Evolutionary conservation across 352 stramenopile genomes (phyloP), one percentile per base, ranked within the genome.

Genomic region (Phytophthora pseudosyringae): DNA sequence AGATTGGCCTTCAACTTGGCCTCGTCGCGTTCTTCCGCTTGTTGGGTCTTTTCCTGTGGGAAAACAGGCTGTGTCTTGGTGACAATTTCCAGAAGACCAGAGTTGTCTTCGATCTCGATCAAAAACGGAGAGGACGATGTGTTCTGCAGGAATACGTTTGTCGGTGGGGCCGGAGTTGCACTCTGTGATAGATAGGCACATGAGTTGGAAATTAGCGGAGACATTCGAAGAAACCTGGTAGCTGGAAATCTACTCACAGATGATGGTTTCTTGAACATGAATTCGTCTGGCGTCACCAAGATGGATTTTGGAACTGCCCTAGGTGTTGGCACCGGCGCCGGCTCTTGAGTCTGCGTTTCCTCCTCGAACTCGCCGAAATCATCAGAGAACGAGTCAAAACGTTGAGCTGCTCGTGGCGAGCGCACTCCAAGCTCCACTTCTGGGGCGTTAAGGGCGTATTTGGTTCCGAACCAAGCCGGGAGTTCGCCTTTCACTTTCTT

Each of bases 91-190:
- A 93, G 46, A 46, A 83, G 67, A 2, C 81, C 75, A 0, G 71
- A 83, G 4, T 58, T 67, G 39, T 91, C 83, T 12, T 86, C 61
- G 21, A 95, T 83, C 53, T 91, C 65, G 3, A 92, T 76, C 7
- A 80, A 60, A 63, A 87, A 87, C 10, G 80, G 71, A 7, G 63
- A 83, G 10, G 71, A 16, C 2, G 84, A 88, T 29, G 71, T 86
- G 65, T 95, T 95, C 48, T 93, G 81, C 4, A 95, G 55, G 33
- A 92, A 93, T 15, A 95, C 76, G 51, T 93, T 95, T 7, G 78
- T 84, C 0, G 87, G 80, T 16, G 84, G 67, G 33, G 68, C 50
- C 47, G 62, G 25, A 12, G 58, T 21, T 43, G 53, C 29, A 43
- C 25, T 69, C 67, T 72, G 31, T 25, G 64, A 38, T 6, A 51